These are phyloP conservation scores for Trichoderma harzianum DNA, from an alignment of 2,329 filamentous ascomycete species.

Conservation along the genomic window DNA sequence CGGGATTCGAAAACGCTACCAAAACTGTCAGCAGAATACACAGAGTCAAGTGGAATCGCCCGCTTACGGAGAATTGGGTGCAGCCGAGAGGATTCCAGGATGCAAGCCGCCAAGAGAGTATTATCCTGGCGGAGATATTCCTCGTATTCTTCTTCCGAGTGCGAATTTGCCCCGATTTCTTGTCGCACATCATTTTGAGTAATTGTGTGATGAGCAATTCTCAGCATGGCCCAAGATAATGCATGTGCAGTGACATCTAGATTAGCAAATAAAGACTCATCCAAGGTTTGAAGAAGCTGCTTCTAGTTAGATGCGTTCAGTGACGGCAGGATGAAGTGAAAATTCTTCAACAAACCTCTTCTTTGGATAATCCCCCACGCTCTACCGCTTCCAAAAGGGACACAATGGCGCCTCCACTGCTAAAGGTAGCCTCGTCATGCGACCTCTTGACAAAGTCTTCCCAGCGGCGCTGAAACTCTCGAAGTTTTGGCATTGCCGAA, in stretches of 20 bases:
- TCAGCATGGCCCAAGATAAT: slow-evolving; percentile 8
- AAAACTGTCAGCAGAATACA: neutral
- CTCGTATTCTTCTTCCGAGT: neutral
- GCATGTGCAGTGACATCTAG: slow-evolving; percentile 16
- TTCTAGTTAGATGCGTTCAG: neutral
- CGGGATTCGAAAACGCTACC: neutral
- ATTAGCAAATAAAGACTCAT: slow-evolving; percentile 18
- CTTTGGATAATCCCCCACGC: neutral
- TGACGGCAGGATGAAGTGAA: no score
- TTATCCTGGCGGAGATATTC: neutral
- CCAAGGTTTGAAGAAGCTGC: slow-evolving; percentile 18
- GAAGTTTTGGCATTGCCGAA: neutral
- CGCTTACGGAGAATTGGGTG: slow-evolving; percentile 15
- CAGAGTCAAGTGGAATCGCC: neutral
- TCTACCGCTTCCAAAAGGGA: neutral
- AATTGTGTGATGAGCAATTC: neutral
- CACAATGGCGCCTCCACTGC: neutral
- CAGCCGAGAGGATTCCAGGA: slow-evolving; percentile 15
- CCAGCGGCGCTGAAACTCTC: neutral
- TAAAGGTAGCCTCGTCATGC: neutral
- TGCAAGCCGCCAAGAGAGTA: slow-evolving; percentile 10
- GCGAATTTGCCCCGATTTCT: neutral
- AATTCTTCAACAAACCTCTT: neutral
- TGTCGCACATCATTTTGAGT: neutral
- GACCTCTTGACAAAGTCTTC: neutral